Percentiles rank a stretch among this genome's conserved stretches.
Conservation (phyloP, 257 asterid genomes). For the Solanum virginianum region DNA sequence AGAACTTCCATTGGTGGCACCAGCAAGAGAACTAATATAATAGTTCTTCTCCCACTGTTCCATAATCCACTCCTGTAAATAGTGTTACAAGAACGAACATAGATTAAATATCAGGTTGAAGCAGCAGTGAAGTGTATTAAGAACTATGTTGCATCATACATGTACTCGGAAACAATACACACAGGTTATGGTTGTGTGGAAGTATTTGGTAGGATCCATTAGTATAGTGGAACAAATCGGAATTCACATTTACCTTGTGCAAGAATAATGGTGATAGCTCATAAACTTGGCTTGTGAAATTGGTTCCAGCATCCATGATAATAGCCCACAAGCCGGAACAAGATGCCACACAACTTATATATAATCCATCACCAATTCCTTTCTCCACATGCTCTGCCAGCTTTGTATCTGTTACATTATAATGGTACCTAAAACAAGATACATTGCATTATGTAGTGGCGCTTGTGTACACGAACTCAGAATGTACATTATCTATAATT, state of each 20-base stretch:
- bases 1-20: constrained; percentile 29
- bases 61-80: constrained; percentile 35
- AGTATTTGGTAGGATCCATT: neutral
- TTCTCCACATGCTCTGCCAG: constrained; percentile 29
- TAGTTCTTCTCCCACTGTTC: constrained; percentile 41
- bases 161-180: neutral
- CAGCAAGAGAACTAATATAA: constrained; percentile 34
- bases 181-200: neutral
- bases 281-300: constrained; percentile 24
- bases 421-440: constrained; percentile 23
- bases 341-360: constrained; percentile 31
- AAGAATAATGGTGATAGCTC: constrained; percentile 26
- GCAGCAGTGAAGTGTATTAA: neutral
- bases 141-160: neutral
- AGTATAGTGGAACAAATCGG: neutral
- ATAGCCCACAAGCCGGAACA: constrained; percentile 35
- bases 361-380: constrained; percentile 24
- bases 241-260: constrained; percentile 21
- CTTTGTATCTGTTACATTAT: constrained; percentile 25
- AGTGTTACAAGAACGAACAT: neutral
- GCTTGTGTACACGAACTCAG: neutral
- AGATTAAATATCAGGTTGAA: neutral
- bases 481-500: neutral
- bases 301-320: constrained; percentile 40
- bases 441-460: neutral